phyloP scores from a whole-genome alignment of 495 filamentous ascomycete species.

The Apodospora peruviana region DNA sequence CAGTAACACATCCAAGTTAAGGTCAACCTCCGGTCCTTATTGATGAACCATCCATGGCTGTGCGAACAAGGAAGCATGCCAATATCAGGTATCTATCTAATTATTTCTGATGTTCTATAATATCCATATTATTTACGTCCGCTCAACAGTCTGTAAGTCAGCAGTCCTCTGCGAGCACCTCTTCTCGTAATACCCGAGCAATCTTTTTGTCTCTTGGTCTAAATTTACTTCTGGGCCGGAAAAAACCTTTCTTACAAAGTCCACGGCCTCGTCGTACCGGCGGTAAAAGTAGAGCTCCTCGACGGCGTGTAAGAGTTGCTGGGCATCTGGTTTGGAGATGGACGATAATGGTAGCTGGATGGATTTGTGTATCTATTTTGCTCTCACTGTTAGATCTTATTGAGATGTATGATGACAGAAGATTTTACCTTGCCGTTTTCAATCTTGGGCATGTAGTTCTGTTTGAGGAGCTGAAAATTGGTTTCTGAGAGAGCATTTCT shows the following conservation, averaged over 20 bases:
- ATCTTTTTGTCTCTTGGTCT: constrained; percentile 29
- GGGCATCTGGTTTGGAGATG: constrained; percentile 39
- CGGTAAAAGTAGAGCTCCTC: constrained; percentile 53
- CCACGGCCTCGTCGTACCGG: constrained; percentile 38
- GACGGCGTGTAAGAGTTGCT: constrained; percentile 46
- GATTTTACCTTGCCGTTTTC: constrained; percentile 41
- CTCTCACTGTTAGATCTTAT: background rate
- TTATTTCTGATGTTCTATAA: too few relatives aligned
- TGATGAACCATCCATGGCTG: too few relatives aligned
- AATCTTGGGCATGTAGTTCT: constrained; percentile 32
- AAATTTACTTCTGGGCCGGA: constrained; percentile 20
- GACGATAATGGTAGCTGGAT: constrained; percentile 33
- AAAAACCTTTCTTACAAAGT: constrained; percentile 22
- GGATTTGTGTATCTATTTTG: constrained; percentile 34
- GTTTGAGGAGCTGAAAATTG: constrained; percentile 34
- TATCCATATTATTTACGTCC: too few relatives aligned
- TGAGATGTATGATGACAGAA: background rate
- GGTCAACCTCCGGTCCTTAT: too few relatives aligned
- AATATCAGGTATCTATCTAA: too few relatives aligned
- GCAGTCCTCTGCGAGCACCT: constrained; percentile 23
- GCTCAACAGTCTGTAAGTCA: too few relatives aligned
- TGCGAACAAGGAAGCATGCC: too few relatives aligned
- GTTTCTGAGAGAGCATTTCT: constrained; percentile 39
- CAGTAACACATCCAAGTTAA: too few relatives aligned
- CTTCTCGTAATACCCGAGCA: constrained; percentile 30